phyloP scores from a whole-genome alignment of 2,329 filamentous ascomycete genomes.

The Diaporthe humulicola region DNA sequence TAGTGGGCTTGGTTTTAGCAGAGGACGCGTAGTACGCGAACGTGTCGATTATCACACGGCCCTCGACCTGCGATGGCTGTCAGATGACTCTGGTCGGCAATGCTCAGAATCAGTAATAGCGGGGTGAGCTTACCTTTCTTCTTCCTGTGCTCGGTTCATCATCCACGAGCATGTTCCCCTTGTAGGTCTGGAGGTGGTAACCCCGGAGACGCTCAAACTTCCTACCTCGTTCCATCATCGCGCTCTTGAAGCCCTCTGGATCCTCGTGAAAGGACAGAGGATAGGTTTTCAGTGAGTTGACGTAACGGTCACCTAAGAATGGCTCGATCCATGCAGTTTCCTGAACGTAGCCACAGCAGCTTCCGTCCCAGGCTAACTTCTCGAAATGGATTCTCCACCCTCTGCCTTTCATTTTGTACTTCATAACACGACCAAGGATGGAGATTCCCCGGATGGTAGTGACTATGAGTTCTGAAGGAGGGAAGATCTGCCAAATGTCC shows the following conservation, averaged over 20 bases:
- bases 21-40: conserved; percentile 6
- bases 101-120: not conserved
- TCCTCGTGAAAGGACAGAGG: conserved; percentile 1
- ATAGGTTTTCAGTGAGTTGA: not conserved
- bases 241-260: not conserved
- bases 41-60: not conserved
- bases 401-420: not conserved
- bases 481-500: conserved; percentile 7
- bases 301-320: not conserved
- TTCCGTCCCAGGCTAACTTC: not conserved
- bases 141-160: not conserved
- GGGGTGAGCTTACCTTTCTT: not conserved
- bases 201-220: conserved; percentile 3
- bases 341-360: not conserved
- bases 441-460: not conserved
- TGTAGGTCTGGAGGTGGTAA: not conserved
- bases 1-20: not conserved
- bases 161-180: not conserved
- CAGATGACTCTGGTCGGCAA: not conserved
- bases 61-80: not conserved
- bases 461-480: not conserved
- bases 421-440: not conserved
- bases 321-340: not conserved
- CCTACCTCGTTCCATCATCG: not conserved
- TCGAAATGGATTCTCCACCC: not conserved